Evolutionary conservation across 805 yeast species (phyloP).

Genomic region (Danielozyma ontarioensis): DNA sequence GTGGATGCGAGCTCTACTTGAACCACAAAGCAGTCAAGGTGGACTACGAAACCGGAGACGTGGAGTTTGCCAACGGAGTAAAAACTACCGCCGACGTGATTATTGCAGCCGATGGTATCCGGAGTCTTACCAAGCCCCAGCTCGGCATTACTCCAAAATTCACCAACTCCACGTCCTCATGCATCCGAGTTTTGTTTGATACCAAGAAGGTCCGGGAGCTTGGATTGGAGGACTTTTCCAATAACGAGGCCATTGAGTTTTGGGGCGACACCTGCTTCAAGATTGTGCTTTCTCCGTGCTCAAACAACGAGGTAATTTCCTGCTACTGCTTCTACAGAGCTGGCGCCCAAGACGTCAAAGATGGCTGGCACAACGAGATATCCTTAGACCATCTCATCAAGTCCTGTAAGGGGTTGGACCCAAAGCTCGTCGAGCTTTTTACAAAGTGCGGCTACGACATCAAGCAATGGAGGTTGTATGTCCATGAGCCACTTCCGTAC

Average conservation of each 20-base stretch:
- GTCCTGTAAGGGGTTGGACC: slow-evolving; percentile 14
- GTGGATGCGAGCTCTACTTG: slow-evolving; percentile 13
- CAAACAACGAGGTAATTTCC: slow-evolving; percentile 14
- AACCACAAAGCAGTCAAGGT: slow-evolving; percentile 14
- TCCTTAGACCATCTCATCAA: slow-evolving; percentile 11
- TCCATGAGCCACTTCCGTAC: slow-evolving; percentile 16
- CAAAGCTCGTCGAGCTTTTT: slow-evolving; percentile 13
- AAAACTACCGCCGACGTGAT: slow-evolving; percentile 17
- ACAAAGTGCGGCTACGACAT: slow-evolving; percentile 17
- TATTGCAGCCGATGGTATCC: slow-evolving; percentile 26
- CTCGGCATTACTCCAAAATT: slow-evolving; percentile 14
- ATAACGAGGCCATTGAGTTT: slow-evolving; percentile 19
- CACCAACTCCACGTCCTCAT: slow-evolving; percentile 14
- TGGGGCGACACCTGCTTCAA: slow-evolving; percentile 17
- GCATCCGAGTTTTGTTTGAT: slow-evolving; percentile 17
- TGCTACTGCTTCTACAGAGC: slow-evolving; percentile 21
- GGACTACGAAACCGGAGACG: no score
- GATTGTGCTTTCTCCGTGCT: slow-evolving; percentile 19
- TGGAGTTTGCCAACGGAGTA: slow-evolving; percentile 19
- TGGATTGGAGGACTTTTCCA: slow-evolving; percentile 16
- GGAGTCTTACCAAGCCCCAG: slow-evolving; percentile 16
- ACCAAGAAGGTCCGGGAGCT: slow-evolving; percentile 11
- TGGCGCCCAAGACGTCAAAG: slow-evolving; percentile 9
- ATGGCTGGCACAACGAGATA: slow-evolving; percentile 18
- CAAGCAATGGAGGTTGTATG: slow-evolving; percentile 21